These are phyloP conservation scores for Aspergillus pseudoterreus DNA, from an alignment of 2,329 filamentous ascomycete species.

Conservation along the genomic window DNA sequence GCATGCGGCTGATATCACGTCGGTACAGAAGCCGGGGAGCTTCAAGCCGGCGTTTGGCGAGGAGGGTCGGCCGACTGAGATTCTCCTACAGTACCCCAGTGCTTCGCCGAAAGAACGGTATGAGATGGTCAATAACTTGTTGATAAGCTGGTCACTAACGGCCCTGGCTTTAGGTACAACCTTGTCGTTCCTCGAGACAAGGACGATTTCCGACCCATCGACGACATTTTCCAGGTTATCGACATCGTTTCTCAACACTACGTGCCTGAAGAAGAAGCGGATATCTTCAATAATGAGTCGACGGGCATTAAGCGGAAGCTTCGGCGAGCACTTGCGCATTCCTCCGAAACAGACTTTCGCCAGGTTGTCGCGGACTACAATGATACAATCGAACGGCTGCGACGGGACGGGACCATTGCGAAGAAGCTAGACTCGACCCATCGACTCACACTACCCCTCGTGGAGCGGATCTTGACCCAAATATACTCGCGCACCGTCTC, in stretches of 20 bases:
- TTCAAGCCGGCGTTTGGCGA: conserved; percentile 52
- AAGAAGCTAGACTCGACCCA: conserved; percentile 67
- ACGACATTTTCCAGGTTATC: conserved; percentile 69
- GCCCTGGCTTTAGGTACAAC: conserved; percentile 56
- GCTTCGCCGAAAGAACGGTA: conserved; percentile 65
- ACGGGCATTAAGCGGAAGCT: conserved; percentile 73
- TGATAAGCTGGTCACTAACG: conserved; percentile 4
- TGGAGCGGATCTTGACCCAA: conserved; percentile 79
- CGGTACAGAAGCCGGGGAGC: conserved; percentile 41
- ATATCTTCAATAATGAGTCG: conserved; percentile 66
- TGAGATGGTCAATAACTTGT: background rate
- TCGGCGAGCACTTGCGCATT: conserved; percentile 67
- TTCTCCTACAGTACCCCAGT: conserved; percentile 83
- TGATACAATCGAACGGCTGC: conserved; percentile 59
- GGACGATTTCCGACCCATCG: conserved; percentile 64
- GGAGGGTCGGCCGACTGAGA: conserved; percentile 42
- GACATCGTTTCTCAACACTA: conserved; percentile 71
- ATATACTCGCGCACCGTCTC: conserved; percentile 91
- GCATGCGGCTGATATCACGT: conserved; percentile 49
- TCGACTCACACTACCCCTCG: conserved; percentile 66
- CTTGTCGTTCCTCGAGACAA: conserved; percentile 75
- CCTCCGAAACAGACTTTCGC: conserved; percentile 68
- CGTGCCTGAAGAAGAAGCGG: conserved; percentile 65
- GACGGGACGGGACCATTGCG: conserved; percentile 67
- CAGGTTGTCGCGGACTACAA: conserved; percentile 76